Evolutionary conservation across 495 filamentous ascomycete genomes (phyloP), one percentile per base, ranked within the genome.

Genomic region (Neurospora sp.): DNA sequence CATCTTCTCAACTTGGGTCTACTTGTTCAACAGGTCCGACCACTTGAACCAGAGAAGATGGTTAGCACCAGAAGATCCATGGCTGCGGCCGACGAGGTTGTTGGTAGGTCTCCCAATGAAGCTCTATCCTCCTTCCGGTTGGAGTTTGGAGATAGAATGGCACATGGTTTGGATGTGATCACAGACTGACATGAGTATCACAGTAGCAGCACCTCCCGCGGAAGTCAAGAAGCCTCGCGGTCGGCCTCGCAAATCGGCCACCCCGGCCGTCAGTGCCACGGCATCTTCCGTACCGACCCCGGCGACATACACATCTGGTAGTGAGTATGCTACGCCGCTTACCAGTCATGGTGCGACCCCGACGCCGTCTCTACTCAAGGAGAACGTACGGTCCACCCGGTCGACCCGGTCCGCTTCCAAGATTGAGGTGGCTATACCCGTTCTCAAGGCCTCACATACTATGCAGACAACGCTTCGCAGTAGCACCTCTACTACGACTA

Each of bases 321-420:
- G 85, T 69, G 90, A 88, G 38, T 90, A 87, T 75, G 89, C 89
- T 53, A 97, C 94, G 5, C 93, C 93, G 9, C 90, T 88, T 27
- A 97, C 93, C 14, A 96, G 92, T 78, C 85, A 88, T 73, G 82
- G 84, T 38, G 86, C 85, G 5, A 92, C 91, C 9, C 89, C 91
- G 0, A 81, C 78, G 3, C 82, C 82, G 1, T 74, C 74, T 9
- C 10, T 73, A 4, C 69, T 75, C 7, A 16, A 75, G 3, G 74
- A 77, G 1, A 27, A 76, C 31, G 42, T 73, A 59, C 44, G 71
- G 65, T 27, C 76, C 8, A 16, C 71, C 14, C 72, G 69, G 22
- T 40, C 31, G 17, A 70, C 73, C 72, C 69, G 69, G 8, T 16
- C 44, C 8, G 73, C 48, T 42, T 35, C 53, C 31, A 70, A 72